Base-by-base conservation (phyloP, 129 eudicot genomes). In the Ambrosia artemisiifolia region DNA sequence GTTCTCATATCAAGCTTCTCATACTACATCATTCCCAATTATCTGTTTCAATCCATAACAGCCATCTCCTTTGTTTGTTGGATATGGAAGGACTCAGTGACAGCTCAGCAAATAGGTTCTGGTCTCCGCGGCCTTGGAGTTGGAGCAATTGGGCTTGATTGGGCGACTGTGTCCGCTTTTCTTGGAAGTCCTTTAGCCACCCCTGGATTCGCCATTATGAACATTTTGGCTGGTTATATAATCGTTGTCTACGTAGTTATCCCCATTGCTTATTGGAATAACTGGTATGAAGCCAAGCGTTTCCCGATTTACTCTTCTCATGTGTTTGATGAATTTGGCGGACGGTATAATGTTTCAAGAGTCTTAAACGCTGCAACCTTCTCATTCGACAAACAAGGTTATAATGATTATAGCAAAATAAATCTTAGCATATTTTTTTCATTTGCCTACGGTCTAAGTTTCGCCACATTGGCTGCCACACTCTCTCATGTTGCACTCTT, bases 81-180 rank as follows among this genome's bases (percentile, higher is more conserved):
- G 80, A 80, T 87, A 51, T 84, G 80, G 81, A 80, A 80, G 60
- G 74, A 89, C 19, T 82, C 88, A 0, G 65, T 82, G 7, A 35
- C 70, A 16, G 80, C 85, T 4, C 93, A 89, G 60, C 96, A 89
- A 38, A 34, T 89, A 20, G 96, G 96, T 0, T 89, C 96, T 0
- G 96, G 96, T 12, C 63, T 82, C 5, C 81, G 69, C 6, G 96
- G 96, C 2, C 68, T 89, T 35, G 96, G 96, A 7, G 20, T 89
- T 35, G 96, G 88, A 5, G 65, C 96, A 6, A 68, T 89, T 20
- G 78, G 79, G 16, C 70, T 89, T 5, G 96, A 89, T 66, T 89
- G 96, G 96, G 70, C 84, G 0, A 72, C 86, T 46, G 79, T 86
- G 2, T 72, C 66, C 7, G 35, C 78, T 67, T 89, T 82, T 78